Evolutionary conservation across 257 asterid genomes (phyloP).

Genomic region (Solanum phureja): DNA sequence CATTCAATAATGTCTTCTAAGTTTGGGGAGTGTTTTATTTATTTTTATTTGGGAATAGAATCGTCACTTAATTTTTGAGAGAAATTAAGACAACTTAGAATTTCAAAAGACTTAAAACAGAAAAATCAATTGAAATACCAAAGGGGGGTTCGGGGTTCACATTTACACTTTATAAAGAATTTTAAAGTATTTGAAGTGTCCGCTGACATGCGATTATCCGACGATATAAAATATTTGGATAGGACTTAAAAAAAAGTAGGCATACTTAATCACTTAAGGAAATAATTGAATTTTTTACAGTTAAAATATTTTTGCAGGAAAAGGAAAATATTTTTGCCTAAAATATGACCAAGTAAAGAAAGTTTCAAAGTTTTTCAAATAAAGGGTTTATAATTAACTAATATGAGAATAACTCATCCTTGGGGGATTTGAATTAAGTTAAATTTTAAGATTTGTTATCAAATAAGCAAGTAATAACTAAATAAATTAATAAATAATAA

Average conservation of each 20-base stretch:
- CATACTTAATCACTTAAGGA: too few relatives aligned
- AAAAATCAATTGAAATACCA: not conserved
- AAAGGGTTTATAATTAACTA: not conserved
- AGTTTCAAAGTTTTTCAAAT: not conserved
- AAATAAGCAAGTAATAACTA: not conserved
- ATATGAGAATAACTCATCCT: not conserved
- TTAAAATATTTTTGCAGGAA: too few relatives aligned
- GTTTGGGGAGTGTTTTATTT: not conserved
- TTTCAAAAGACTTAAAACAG: too few relatives aligned
- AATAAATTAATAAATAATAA: too few relatives aligned
- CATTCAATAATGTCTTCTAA: not conserved
- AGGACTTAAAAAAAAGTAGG: too few relatives aligned
- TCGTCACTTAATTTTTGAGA: not conserved
- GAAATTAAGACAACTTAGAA: not conserved
- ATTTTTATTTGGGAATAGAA: not conserved
- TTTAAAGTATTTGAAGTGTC: too few relatives aligned
- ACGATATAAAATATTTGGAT: too few relatives aligned
- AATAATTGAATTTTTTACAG: too few relatives aligned
- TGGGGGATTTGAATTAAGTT: not conserved
- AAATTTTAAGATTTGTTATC: too few relatives aligned
- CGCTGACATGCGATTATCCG: fast-evolving
- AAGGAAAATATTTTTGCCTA: too few relatives aligned
- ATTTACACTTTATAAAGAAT: fast-evolving
- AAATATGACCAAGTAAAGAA: not conserved
- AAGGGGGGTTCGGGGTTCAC: not conserved